A percentile compares a stretch with the other conserved stretches of the same genome.
phyloP scores from a whole-genome alignment of 2,329 filamentous ascomycete genomes.

The Alternaria arbusti region DNA sequence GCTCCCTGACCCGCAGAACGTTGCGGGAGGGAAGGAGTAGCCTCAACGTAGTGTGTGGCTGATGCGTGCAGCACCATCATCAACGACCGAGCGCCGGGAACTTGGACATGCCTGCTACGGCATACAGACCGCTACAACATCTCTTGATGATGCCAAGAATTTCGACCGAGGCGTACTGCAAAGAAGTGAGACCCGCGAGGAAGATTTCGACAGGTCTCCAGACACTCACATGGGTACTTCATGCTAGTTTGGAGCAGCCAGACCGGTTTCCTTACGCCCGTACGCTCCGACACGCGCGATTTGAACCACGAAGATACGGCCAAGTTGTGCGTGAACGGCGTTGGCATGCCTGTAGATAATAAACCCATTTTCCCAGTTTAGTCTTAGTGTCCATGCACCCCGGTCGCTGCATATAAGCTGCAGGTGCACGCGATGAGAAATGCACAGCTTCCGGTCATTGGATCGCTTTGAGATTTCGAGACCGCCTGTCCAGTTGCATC shows the following conservation, averaged over 20 bases:
- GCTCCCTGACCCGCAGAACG: neutral
- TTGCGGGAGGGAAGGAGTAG: neutral
- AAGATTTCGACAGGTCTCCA: neutral
- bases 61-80: constrained; percentile 1
- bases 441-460: constrained; percentile 13
- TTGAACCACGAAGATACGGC: constrained; percentile 2
- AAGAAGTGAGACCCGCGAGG: neutral
- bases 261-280: neutral
- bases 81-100: constrained; percentile 1
- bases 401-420: constrained; percentile 18
- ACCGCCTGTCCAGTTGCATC: constrained; percentile 1
- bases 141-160: constrained; percentile 6
- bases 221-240: neutral
- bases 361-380: constrained; percentile 23
- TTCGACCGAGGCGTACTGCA: neutral
- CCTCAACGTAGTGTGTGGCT: constrained; percentile 10
- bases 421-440: constrained; percentile 13
- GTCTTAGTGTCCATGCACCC: constrained; percentile 16
- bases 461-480: constrained; percentile 4
- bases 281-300: neutral
- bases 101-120: neutral
- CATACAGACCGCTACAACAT: constrained; percentile 5
- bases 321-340: neutral
- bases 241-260: neutral
- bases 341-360: constrained; percentile 10